Evolutionary conservation across 805 yeast genomes (phyloP), one percentile per base, ranked within the genome.

Genomic region (Candida railenensis): DNA sequence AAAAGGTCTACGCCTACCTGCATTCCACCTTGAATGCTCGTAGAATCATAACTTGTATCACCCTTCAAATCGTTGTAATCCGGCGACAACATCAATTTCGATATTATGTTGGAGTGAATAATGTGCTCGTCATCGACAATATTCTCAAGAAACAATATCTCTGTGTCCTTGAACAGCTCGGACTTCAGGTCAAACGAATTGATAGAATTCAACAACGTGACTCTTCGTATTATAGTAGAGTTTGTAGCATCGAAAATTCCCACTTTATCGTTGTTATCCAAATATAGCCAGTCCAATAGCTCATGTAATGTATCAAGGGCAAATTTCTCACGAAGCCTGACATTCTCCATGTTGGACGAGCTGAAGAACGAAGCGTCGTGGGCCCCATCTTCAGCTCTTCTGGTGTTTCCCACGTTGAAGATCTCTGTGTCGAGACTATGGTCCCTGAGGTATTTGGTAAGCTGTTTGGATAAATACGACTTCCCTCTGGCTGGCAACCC

Each of bases 401-500:
- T 76, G 0, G 96, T 89, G 56, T 90, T 85, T 0, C 96, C 96
- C 28, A 89, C 96, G 56, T 89, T 89, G 70, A 89, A 89, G 5
- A 89, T 87, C 51, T 81, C 76, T 44, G 91, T 81, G 50, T 85
- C 86, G 54, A 88, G 90, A 63, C 88, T 91, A 32, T 87, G 78
- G 90, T 94, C 89, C 66, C 89, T 89, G 61, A 89, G 69, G 64
- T 85, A 89, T 46, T 96, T 69, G 2, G 89, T 84, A 43, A 89
- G 73, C 59, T 89, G 89, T 63, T 87, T 89, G 43, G 96, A 87
- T 50, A 89, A 80, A 61, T 89, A 89, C 1, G 92, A 84, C 62
- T 89, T 89, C 5, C 96, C 96, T 34, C 96, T 73, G 0, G 96
- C 96, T 0, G 96, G 96, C 25, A 83, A 64, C 0, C 96, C 96